A percentile compares a stretch with the other conserved stretches of the same genome.
Evolutionary conservation across 2,329 filamentous ascomycete genomes (phyloP).

Genomic region (Dactylellina sp.): DNA sequence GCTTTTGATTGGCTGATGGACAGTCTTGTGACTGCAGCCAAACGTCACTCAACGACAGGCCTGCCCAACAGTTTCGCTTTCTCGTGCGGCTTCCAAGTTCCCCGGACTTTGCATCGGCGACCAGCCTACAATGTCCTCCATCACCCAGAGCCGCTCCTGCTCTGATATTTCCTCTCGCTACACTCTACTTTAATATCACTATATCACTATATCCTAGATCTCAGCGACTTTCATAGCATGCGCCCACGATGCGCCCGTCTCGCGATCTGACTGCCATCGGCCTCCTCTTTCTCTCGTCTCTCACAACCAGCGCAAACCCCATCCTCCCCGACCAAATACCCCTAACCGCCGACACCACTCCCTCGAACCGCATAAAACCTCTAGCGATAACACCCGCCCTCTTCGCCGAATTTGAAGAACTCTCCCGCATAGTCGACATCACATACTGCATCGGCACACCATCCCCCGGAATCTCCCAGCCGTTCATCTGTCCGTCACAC

Average conservation of each 20-base stretch:
- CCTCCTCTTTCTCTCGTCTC: conserved; percentile 2
- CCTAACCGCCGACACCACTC: conserved; percentile 2
- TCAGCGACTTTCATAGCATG: no score
- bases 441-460: conserved; percentile 77
- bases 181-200: not conserved
- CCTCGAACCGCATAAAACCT: conserved; percentile 57
- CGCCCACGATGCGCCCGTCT: conserved; percentile 3
- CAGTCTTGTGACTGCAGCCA: conserved; percentile 1
- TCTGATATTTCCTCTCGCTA: conserved; percentile 12
- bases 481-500: conserved; percentile 85
- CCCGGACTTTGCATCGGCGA: not conserved
- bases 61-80: not conserved
- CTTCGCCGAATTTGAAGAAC: conserved; percentile 78
- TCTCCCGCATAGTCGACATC: conserved; percentile 92
- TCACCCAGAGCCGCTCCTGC: conserved; percentile 4
- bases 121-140: conserved; percentile 5
- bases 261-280: not conserved
- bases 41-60: conserved; percentile 19
- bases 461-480: conserved; percentile 78
- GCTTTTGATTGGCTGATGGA: not conserved
- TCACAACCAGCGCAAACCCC: conserved; percentile 35
- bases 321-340: conserved; percentile 29
- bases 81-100: not conserved
- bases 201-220: no score
- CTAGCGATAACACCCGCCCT: conserved; percentile 26